Evolutionary conservation across 1,284 basidiomycete species (phyloP).

Genomic region (Moesziomyces antarcticus): DNA sequence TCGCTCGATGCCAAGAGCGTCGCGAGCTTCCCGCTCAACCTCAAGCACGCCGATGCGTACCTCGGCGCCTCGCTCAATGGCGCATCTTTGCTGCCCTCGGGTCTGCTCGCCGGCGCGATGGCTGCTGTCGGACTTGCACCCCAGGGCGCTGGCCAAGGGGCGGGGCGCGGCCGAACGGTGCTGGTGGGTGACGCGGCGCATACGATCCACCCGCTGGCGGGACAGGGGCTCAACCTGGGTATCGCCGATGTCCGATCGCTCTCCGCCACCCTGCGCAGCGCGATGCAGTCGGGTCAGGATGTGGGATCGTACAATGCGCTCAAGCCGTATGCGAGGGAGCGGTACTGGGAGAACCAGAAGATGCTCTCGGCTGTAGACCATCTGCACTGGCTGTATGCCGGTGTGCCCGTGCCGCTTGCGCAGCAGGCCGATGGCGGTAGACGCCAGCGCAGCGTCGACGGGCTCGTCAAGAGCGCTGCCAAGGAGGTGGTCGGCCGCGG

Average conservation of each 20-base stretch:
- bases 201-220: constrained; percentile 94
- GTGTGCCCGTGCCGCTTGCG: constrained; percentile 36
- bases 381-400: constrained; percentile 62
- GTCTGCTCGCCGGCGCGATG: constrained; percentile 42
- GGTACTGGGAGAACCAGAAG: constrained; percentile 64
- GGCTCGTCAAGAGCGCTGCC: constrained; percentile 26
- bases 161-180: constrained; percentile 76
- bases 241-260: constrained; percentile 76
- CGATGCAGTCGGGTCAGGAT: constrained; percentile 54
- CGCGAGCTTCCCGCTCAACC: constrained; percentile 89
- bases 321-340: constrained; percentile 51
- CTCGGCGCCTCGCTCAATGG: constrained; percentile 72
- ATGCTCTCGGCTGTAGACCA: constrained; percentile 65
- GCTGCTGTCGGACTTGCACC: constrained; percentile 45
- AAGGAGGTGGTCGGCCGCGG: constrained; percentile 44
- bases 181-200: constrained; percentile 97
- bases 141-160: constrained; percentile 50
- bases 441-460: constrained; percentile 29
- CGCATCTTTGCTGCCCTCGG: constrained; percentile 34
- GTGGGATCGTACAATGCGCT: constrained; percentile 59
- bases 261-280: constrained; percentile 31
- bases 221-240: constrained; percentile 94
- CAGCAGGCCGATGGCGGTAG: constrained; percentile 37
- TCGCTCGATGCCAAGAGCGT: constrained; percentile 80
- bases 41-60: constrained; percentile 88